Percentiles rank a stretch among this genome's conserved stretches.
phyloP scores from a whole-genome alignment of 148 eudicot genomes.

The Camellia sinensis region DNA sequence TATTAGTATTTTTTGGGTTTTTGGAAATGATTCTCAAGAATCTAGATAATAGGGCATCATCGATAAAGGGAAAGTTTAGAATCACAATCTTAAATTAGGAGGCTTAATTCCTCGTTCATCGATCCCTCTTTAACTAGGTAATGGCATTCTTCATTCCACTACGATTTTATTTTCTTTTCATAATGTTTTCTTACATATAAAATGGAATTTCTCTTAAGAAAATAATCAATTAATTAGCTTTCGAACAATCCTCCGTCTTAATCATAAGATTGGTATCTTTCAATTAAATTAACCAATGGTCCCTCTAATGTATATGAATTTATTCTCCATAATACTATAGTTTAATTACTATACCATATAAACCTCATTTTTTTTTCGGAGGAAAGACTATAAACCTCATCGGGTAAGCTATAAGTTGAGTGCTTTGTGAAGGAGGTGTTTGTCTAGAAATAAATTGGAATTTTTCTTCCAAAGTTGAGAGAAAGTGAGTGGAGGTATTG shows the following conservation, averaged over 20 bases:
- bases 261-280: conserved; percentile 8
- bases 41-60: too few relatives aligned
- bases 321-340: conserved; percentile 9
- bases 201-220: background rate
- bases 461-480: background rate
- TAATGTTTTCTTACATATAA: background rate
- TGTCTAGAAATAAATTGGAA: conserved; percentile 9
- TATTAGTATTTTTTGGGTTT: too few relatives aligned
- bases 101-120: background rate
- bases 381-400: background rate
- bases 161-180: background rate
- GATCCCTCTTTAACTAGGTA: background rate
- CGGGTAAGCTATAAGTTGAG: conserved; percentile 13
- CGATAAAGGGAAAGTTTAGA: conserved; percentile 4
- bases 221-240: background rate
- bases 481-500: background rate
- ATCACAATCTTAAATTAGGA: background rate
- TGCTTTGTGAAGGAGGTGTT: conserved; percentile 8
- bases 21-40: background rate
- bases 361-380: too few relatives aligned
- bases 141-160: conserved; percentile 10
- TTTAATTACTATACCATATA: background rate
- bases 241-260: background rate
- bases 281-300: background rate
- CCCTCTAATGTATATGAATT: conserved; percentile 1